Percentiles rank a stretch among this genome's conserved stretches.
Conservation (phyloP, 2,329 filamentous ascomycete species). For the Colletotrichum magnum region DNA sequence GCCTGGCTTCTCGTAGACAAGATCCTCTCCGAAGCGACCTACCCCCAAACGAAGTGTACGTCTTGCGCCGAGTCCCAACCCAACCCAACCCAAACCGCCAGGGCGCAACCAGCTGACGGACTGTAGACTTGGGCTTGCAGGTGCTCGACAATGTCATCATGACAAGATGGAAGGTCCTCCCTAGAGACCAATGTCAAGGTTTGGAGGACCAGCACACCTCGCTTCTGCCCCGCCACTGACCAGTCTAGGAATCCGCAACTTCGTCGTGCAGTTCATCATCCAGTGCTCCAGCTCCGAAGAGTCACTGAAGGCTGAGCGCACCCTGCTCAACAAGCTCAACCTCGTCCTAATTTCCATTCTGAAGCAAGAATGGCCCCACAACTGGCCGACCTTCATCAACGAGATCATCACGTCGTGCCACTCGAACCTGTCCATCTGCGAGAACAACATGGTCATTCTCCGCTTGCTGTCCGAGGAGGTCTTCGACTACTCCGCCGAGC, state of each 20-base stretch:
- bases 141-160: slow-evolving; percentile 98
- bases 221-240: slow-evolving; percentile 12
- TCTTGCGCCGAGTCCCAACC: slow-evolving; percentile 43
- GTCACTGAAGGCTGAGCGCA: slow-evolving; percentile 84
- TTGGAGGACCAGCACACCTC: slow-evolving; percentile 19
- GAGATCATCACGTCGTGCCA: slow-evolving; percentile 98
- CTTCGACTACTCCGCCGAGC: slow-evolving; percentile 98
- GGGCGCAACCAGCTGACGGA: slow-evolving; percentile 24
- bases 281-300: slow-evolving; percentile 93
- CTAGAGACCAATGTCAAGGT: slow-evolving; percentile 95
- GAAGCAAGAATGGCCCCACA: slow-evolving; percentile 99
- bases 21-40: slow-evolving; percentile 92
- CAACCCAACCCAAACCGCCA: neutral
- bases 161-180: slow-evolving; percentile 98
- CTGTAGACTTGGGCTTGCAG: slow-evolving; percentile 88
- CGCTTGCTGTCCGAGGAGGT: slow-evolving; percentile 97
- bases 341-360: slow-evolving; percentile 96
- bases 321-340: slow-evolving; percentile 97
- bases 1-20: slow-evolving; percentile 98
- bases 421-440: slow-evolving; percentile 95
- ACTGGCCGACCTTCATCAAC: slow-evolving; percentile 99
- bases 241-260: slow-evolving; percentile 90
- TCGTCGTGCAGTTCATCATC: slow-evolving; percentile 98
- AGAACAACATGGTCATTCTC: slow-evolving; percentile 99
- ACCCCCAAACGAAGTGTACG: slow-evolving; percentile 96